phyloP scores from a whole-genome alignment of 2,329 filamentous ascomycete species.

The Penicillium sp. region DNA sequence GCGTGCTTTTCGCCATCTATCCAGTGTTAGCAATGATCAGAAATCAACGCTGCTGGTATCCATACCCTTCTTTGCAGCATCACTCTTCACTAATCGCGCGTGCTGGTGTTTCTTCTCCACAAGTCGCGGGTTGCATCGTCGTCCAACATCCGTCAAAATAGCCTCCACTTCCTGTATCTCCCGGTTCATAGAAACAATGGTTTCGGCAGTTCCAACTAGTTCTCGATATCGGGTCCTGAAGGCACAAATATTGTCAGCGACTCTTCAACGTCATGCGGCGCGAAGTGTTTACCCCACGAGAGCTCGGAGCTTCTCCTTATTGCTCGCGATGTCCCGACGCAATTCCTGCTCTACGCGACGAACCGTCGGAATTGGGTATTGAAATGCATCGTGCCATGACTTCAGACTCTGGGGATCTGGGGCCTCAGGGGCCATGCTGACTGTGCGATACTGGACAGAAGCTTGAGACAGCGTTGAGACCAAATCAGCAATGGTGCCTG shows the following conservation, averaged over 20 bases:
- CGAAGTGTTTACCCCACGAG: conserved; percentile 59
- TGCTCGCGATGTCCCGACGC: conserved; percentile 59
- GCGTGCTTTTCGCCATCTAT: conserved; percentile 44
- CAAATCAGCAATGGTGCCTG: conserved; percentile 10
- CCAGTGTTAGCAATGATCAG: conserved; percentile 18
- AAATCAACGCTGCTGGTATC: background rate
- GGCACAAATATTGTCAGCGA: background rate
- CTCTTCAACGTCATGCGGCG: conserved; percentile 5
- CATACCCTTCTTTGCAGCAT: conserved; percentile 34
- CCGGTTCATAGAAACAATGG: conserved; percentile 83
- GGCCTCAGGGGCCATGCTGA: conserved; percentile 53
- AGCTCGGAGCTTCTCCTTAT: conserved; percentile 64
- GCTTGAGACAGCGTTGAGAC: conserved; percentile 3
- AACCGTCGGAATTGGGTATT: conserved; percentile 62
- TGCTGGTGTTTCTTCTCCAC: conserved; percentile 65
- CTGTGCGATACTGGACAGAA: conserved; percentile 8
- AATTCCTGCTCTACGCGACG: conserved; percentile 64
- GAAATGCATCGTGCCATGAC: conserved; percentile 67
- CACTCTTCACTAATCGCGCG: conserved; percentile 49
- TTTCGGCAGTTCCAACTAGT: conserved; percentile 85
- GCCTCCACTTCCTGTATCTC: conserved; percentile 74
- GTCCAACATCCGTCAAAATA: conserved; percentile 69
- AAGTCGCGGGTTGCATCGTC: conserved; percentile 69
- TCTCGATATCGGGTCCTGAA: conserved; percentile 72
- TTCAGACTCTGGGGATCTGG: conserved; percentile 57